phyloP scores from a whole-genome alignment of 495 filamentous ascomycete species.

The Extremus antarcticus region DNA sequence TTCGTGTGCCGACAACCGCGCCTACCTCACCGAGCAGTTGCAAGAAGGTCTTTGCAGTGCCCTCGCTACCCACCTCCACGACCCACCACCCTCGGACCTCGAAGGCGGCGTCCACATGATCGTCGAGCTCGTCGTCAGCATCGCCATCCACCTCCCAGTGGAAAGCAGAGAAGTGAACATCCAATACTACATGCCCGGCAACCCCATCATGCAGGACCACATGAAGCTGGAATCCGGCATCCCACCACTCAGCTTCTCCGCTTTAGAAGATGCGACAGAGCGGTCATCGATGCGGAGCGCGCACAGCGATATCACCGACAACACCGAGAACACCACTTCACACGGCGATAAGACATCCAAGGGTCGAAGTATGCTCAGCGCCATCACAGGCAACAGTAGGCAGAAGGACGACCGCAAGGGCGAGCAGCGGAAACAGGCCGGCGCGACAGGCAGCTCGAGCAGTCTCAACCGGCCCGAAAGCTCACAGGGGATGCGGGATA shows the following conservation, averaged over 20 bases:
- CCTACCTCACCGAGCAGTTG: constrained; percentile 54
- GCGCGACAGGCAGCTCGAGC: constrained; percentile 21
- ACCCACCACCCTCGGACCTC: constrained; percentile 64
- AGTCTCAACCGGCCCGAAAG: constrained; percentile 16
- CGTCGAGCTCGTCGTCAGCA: constrained; percentile 79
- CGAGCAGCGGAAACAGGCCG: neutral
- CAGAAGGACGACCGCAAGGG: neutral
- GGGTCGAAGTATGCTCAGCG: constrained; percentile 28
- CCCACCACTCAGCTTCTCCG: constrained; percentile 51
- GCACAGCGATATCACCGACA: constrained; percentile 19
- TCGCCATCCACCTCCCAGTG: constrained; percentile 74
- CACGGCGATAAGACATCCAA: constrained; percentile 4
- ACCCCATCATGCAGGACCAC: constrained; percentile 48
- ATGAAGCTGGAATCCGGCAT: constrained; percentile 81
- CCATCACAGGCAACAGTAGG: constrained; percentile 20
- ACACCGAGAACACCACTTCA: neutral
- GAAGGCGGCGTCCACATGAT: constrained; percentile 81
- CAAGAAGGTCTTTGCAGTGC: constrained; percentile 59
- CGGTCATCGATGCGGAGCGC: constrained; percentile 30
- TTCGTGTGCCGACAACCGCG: constrained; percentile 50
- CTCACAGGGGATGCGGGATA: constrained; percentile 29
- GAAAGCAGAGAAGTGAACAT: constrained; percentile 88
- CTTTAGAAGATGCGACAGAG: constrained; percentile 38
- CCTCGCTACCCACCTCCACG: constrained; percentile 59
- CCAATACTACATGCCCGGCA: constrained; percentile 69